These are phyloP conservation scores for Candida pseudoviswanathii DNA, from an alignment of 1,139 yeast genomes.

Conservation along the genomic window DNA sequence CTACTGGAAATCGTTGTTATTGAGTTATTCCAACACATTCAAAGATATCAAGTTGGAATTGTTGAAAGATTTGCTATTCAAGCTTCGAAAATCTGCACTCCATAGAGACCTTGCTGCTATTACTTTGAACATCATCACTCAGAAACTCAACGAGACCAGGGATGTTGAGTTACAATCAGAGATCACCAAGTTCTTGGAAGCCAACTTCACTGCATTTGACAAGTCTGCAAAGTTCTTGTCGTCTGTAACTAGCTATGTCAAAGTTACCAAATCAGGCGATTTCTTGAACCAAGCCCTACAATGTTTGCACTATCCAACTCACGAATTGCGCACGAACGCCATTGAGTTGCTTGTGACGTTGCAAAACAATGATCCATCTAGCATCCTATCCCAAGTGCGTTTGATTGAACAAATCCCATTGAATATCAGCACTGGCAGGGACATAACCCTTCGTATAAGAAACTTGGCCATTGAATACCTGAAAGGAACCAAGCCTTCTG, in stretches of 20 bases:
- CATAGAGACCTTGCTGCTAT: slow-evolving; percentile 12
- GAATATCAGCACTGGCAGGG: slow-evolving; percentile 71
- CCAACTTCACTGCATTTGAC: slow-evolving; percentile 21
- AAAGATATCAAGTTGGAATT: slow-evolving; percentile 9
- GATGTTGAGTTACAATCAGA: neutral
- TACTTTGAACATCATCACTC: slow-evolving; percentile 6
- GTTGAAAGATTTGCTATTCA: slow-evolving; percentile 16
- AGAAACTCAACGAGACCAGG: slow-evolving; percentile 4
- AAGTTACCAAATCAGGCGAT: slow-evolving; percentile 13
- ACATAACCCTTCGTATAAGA: slow-evolving; percentile 70
- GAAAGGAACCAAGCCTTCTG: slow-evolving; percentile 34
- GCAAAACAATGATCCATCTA: slow-evolving; percentile 34
- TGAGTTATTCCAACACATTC: slow-evolving; percentile 6
- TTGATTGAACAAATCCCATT: slow-evolving; percentile 75
- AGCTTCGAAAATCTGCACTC: slow-evolving; percentile 7
- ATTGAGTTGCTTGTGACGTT: slow-evolving; percentile 41
- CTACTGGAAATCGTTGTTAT: slow-evolving; percentile 16
- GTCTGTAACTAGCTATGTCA: slow-evolving; percentile 9
- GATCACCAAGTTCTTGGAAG: slow-evolving; percentile 18
- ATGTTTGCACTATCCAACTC: slow-evolving; percentile 50
- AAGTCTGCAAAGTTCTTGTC: slow-evolving; percentile 14
- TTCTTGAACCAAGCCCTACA: slow-evolving; percentile 26
- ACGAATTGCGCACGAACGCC: slow-evolving; percentile 48
- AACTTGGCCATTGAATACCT: slow-evolving; percentile 54
- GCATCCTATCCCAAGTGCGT: slow-evolving; percentile 44